Evolutionary conservation across 2,329 filamentous ascomycete species (phyloP), one percentile per base, ranked within the genome.

Genomic region (Fusarium duplospermum): DNA sequence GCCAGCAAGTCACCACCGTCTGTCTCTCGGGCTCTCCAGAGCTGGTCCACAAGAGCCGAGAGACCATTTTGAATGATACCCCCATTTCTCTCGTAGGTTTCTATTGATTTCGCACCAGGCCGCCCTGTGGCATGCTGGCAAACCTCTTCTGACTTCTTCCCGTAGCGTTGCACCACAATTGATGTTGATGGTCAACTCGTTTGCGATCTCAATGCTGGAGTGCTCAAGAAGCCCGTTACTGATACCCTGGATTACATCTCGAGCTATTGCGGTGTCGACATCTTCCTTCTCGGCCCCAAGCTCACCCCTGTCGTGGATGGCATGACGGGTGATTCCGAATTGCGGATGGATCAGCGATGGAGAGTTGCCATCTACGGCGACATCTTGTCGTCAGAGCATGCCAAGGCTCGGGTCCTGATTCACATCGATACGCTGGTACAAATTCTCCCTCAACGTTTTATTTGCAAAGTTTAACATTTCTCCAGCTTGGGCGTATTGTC

Each of bases 291-390:
- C 60, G 95, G 95, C 66, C 95, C 96, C 5, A 98, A 97, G 83
- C 89, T 95, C 73, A 92, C 93, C 31, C 93, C 94, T 14, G 92
- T 97, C 76, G 91, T 93, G 52, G 91, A 93, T 65, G 89, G 91
- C 45, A 87, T 93, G 72, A 93, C 93, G 54, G 94, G 93, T 74
- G 93, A 94, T 79, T 91, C 91, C 40, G 92, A 96, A 79, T 92
- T 96, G 79, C 93, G 93, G 76, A 93, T 94, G 78, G 95, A 98
- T 82, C 94, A 96, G 82, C 91, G 96, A 77, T 95, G 97, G 87
- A 92, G 96, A 80, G 93, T 98, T 70, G 93, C 94, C 77, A 97
- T 99, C 74, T 99, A 96, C 79, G 96, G 96, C 64, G 96, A 99
- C 81, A 93, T 96, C 83, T 91, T 98, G 85, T 98, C 95, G 76